phyloP scores from a whole-genome alignment of 805 yeast genomes.

The Barnettozyma wickerhamii region DNA sequence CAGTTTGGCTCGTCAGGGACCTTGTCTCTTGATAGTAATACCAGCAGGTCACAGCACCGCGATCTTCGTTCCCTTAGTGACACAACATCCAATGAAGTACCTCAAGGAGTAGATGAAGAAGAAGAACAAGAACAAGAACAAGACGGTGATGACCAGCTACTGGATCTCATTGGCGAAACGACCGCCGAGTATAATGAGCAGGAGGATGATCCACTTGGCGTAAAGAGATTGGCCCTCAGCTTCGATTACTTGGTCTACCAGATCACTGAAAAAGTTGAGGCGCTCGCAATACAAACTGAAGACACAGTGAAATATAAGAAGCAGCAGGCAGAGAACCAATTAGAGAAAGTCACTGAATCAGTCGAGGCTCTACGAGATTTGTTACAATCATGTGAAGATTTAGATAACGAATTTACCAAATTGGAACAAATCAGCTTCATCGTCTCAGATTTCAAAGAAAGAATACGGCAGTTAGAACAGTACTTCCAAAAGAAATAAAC shows the following conservation, averaged over 20 bases:
- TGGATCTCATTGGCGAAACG: slow-evolving; percentile 7
- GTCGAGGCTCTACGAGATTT: slow-evolving; percentile 36
- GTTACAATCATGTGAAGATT: slow-evolving; percentile 41
- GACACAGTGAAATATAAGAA: slow-evolving; percentile 23
- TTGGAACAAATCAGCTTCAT: slow-evolving; percentile 42
- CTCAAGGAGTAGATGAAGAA: too few species aligned
- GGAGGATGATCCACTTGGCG: slow-evolving; percentile 57
- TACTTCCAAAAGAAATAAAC: slow-evolving; percentile 6
- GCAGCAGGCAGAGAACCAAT: slow-evolving; percentile 15
- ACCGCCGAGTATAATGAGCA: slow-evolving; percentile 20
- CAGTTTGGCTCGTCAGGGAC: slow-evolving; percentile 1
- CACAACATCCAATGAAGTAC: background rate
- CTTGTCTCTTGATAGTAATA: background rate
- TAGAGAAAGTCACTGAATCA: slow-evolving; percentile 34
- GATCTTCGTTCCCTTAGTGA: slow-evolving; percentile 1
- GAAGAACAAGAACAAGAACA: slow-evolving; percentile 2
- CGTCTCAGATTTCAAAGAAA: slow-evolving; percentile 36
- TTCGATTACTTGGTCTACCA: slow-evolving; percentile 64
- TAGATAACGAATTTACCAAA: slow-evolving; percentile 48
- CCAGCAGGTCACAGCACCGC: background rate
- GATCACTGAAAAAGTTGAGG: slow-evolving; percentile 51
- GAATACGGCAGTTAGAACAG: slow-evolving; percentile 34
- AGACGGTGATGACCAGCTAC: slow-evolving; percentile 3
- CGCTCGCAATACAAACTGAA: slow-evolving; percentile 41
- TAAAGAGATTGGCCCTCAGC: slow-evolving; percentile 53